These are phyloP conservation scores for Penicillium ucsense DNA, from an alignment of 495 filamentous ascomycete genomes.

Conservation along the genomic window DNA sequence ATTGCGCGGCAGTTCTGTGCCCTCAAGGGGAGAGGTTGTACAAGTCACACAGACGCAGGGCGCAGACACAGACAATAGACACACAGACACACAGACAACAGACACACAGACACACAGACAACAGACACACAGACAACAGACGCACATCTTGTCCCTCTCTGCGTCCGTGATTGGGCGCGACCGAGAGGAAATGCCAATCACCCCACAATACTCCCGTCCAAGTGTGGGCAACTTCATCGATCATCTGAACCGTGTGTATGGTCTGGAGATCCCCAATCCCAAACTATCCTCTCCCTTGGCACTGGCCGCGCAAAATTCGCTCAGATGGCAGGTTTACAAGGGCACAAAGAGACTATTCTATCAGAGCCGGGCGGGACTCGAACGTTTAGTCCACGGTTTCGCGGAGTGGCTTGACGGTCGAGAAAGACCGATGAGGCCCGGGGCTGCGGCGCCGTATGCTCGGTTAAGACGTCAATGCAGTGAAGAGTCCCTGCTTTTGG, in stretches of 20 bases:
- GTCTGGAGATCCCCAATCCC: constrained; percentile 16
- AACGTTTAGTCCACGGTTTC: constrained; percentile 12
- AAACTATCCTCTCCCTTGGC: constrained; percentile 10
- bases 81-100: too few species aligned
- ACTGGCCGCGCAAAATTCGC: not conserved
- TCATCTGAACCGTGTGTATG: constrained; percentile 16
- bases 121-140: too few species aligned
- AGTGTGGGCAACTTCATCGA: constrained; percentile 9
- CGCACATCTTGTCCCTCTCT: too few species aligned
- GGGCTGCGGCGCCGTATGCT: not conserved
- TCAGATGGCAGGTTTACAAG: constrained; percentile 7
- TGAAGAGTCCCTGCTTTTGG: not conserved
- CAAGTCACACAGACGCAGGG: too few species aligned
- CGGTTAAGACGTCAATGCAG: not conserved
- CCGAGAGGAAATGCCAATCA: constrained; percentile 5
- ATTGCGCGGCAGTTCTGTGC: too few species aligned
- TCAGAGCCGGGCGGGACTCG: constrained; percentile 6
- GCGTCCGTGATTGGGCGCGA: not conserved
- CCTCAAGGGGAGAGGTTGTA: too few species aligned
- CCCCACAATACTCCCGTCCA: constrained; percentile 11
- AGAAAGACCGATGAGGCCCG: not conserved
- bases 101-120: too few species aligned
- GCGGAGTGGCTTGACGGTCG: constrained; percentile 16
- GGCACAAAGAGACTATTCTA: constrained; percentile 13
- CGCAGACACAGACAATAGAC: too few species aligned